phyloP scores from a whole-genome alignment of 73 alveolate genomes.

The Durusdinium trenchii region DNA sequence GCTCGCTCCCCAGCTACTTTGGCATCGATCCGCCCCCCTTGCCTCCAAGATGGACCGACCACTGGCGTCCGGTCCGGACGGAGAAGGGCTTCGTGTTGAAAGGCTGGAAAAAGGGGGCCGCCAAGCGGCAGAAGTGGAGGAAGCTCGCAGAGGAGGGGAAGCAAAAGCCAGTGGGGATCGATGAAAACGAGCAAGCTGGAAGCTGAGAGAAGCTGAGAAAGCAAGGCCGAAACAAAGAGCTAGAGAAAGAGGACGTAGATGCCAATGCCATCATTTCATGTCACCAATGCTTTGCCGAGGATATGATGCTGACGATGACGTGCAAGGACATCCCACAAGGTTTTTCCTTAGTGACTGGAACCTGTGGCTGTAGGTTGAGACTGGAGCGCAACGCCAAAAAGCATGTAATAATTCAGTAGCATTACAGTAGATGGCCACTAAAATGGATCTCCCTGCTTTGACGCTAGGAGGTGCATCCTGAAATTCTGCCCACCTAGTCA shows the following conservation, averaged over 20 bases:
- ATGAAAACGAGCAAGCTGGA: slow-evolving; percentile 62
- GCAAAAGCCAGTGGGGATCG: slow-evolving; percentile 40
- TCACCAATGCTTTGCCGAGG: not conserved
- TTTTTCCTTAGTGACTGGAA: too few species aligned
- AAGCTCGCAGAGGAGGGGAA: slow-evolving; percentile 50
- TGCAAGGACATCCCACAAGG: too few species aligned
- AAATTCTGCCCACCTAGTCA: too few species aligned
- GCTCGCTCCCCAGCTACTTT: slow-evolving; percentile 63
- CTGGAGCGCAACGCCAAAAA: too few species aligned
- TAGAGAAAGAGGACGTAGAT: too few species aligned
- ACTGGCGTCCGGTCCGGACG: slow-evolving; percentile 69
- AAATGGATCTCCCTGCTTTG: too few species aligned
- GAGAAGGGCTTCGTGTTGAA: slow-evolving; percentile 44
- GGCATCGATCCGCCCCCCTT: slow-evolving; percentile 89
- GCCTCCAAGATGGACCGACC: slow-evolving; percentile 83
- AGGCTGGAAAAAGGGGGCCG: slow-evolving; percentile 40
- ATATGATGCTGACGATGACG: slow-evolving; percentile 69
- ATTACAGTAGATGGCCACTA: too few species aligned
- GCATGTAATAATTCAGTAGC: too few species aligned
- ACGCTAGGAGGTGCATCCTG: too few species aligned
- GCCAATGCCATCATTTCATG: not conserved
- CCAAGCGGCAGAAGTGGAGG: slow-evolving; percentile 66
- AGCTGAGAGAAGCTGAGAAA: not conserved
- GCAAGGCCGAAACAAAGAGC: not conserved
- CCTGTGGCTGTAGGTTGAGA: too few species aligned